Conservation (phyloP, 2,329 filamentous ascomycete species). For the Aquanectria penicillioides region DNA sequence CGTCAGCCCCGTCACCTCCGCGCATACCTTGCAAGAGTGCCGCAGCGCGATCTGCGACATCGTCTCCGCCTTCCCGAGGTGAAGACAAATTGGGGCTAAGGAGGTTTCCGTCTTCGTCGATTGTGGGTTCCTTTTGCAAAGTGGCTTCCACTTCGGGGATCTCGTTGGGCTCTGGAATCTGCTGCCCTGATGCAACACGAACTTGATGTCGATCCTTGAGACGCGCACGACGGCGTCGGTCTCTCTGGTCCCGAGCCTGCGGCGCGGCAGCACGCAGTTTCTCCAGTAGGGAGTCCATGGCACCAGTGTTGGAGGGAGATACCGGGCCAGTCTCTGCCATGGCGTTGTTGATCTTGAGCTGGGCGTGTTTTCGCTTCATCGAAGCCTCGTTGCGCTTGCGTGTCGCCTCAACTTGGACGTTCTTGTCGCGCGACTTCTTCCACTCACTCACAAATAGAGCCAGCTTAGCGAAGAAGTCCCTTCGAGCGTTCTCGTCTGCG, state of each 20-base stretch:
- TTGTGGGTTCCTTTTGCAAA: conserved; percentile 48
- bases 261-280: conserved; percentile 94
- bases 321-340: conserved; percentile 61
- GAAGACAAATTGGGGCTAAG: conserved; percentile 62
- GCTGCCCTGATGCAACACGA: conserved; percentile 87
- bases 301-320: conserved; percentile 81
- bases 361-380: conserved; percentile 89
- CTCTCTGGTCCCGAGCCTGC: conserved; percentile 87
- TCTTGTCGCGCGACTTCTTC: conserved; percentile 97
- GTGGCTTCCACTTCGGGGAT: conserved; percentile 64
- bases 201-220: conserved; percentile 93
- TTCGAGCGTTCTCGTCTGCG: conserved; percentile 87
- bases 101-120: conserved; percentile 60
- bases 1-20: conserved; percentile 68
- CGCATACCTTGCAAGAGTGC: conserved; percentile 86
- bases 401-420: conserved; percentile 82
- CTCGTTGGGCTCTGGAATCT: conserved; percentile 78
- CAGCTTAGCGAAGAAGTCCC: conserved; percentile 96
- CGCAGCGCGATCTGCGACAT: conserved; percentile 87
- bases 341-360: conserved; percentile 69
- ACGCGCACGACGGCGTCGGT: conserved; percentile 84
- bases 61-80: conserved; percentile 65
- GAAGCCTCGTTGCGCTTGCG: conserved; percentile 87
- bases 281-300: conserved; percentile 95
- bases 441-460: conserved; percentile 91